Conservation (phyloP, 129 eudicot species). For the Pseudognaphalium luteoalbum region DNA sequence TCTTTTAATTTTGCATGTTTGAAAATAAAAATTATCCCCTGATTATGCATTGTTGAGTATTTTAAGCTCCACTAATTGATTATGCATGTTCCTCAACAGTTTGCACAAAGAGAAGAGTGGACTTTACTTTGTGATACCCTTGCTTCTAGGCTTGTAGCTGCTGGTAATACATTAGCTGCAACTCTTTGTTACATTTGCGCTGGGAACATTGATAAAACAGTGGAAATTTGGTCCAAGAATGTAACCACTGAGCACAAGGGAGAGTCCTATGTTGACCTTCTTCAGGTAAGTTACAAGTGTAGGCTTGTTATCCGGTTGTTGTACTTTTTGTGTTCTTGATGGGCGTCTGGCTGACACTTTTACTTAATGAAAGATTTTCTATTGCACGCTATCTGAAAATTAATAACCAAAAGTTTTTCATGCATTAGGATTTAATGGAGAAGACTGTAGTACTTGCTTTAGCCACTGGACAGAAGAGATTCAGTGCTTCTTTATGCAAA, state of each 20-base stretch:
- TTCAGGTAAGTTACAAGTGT: slow-evolving; percentile 50
- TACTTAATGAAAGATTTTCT: not conserved
- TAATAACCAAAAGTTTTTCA: not conserved
- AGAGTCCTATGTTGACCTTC: slow-evolving; percentile 71
- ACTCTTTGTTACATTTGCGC: slow-evolving; percentile 93
- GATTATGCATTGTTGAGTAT: not conserved
- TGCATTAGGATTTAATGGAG: slow-evolving; percentile 82
- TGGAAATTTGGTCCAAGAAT: slow-evolving; percentile 85
- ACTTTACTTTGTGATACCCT: slow-evolving; percentile 71
- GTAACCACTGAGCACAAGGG: slow-evolving; percentile 63
- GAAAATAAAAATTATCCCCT: slow-evolving; percentile 1
- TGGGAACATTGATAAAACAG: slow-evolving; percentile 84
- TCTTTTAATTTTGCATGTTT: not conserved
- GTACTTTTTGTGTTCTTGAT: not conserved
- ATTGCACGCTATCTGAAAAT: not conserved
- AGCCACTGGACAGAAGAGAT: slow-evolving; percentile 87
- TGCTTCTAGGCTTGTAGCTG: slow-evolving; percentile 74
- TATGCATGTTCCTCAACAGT: slow-evolving; percentile 42
- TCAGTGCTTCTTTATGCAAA: slow-evolving; percentile 82
- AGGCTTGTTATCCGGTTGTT: not conserved
- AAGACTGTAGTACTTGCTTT: slow-evolving; percentile 90
- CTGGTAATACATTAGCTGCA: slow-evolving; percentile 74
- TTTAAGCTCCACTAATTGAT: not conserved
- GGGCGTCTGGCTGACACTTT: not conserved
- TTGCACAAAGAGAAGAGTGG: slow-evolving; percentile 91